These are phyloP conservation scores for Isabelozyma rhagii DNA, from an alignment of 805 yeast species.

Conservation along the genomic window DNA sequence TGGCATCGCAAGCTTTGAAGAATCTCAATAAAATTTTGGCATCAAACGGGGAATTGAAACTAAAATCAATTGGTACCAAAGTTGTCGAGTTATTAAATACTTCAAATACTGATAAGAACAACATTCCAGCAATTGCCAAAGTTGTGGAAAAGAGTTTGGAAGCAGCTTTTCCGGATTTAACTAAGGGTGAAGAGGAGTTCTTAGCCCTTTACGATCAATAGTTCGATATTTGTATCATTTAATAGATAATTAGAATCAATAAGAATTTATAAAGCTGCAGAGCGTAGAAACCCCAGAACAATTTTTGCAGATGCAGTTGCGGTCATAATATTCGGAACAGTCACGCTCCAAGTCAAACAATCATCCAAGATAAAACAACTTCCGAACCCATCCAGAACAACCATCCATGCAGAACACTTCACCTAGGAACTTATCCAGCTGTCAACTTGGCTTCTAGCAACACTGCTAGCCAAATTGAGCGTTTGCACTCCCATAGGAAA, in stretches of 20 bases:
- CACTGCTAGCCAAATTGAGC: constrained; percentile 37
- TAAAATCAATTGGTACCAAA: constrained; percentile 22
- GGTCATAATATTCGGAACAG: not conserved
- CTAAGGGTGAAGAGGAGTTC: constrained; percentile 13
- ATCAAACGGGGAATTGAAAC: constrained; percentile 10
- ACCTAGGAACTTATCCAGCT: constrained; percentile 35
- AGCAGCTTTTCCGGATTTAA: constrained; percentile 32
- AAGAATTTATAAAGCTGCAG: too few relatives aligned
- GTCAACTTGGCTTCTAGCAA: constrained; percentile 43
- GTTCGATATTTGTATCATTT: not conserved
- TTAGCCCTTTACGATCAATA: constrained; percentile 7
- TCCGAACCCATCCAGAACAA: too few relatives aligned
- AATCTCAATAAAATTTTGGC: constrained; percentile 39
- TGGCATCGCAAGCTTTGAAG: constrained; percentile 44
- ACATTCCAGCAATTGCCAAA: constrained; percentile 45
- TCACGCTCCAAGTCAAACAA: not conserved
- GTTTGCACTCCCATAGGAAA: constrained; percentile 48
- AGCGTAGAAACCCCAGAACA: too few relatives aligned
- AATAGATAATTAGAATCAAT: not conserved
- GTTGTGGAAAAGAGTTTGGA: constrained; percentile 37
- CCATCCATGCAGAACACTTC: too few relatives aligned
- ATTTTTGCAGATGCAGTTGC: not conserved
- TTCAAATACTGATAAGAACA: constrained; percentile 29
- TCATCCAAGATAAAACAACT: too few relatives aligned
- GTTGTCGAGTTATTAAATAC: constrained; percentile 30